Conservation (phyloP, 441 rosid species). For the Dalechampia spathulata region DNA sequence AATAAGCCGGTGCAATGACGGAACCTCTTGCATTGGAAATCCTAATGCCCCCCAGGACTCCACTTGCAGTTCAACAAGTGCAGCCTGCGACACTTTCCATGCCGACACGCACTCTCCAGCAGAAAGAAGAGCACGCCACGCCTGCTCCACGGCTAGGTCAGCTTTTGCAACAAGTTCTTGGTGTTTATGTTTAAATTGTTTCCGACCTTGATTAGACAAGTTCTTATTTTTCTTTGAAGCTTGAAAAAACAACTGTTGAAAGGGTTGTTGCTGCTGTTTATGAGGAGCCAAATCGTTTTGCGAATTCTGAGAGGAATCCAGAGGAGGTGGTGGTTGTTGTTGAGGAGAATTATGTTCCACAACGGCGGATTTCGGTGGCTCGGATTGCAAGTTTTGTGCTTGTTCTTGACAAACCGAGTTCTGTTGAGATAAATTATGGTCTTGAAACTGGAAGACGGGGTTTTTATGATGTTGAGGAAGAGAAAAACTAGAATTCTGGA, state of each 20-base stretch:
- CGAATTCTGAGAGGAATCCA: not conserved
- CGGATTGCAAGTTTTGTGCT: too few species aligned
- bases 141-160: slow-evolving; percentile 42
- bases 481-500: slow-evolving; percentile 5
- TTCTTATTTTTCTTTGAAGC: not conserved
- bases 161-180: slow-evolving; percentile 30
- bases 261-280: slow-evolving; percentile 15
- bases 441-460: slow-evolving; percentile 19
- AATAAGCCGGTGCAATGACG: slow-evolving; percentile 59
- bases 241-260: not conserved
- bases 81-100: slow-evolving; percentile 54
- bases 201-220: not conserved
- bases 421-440: slow-evolving; percentile 18
- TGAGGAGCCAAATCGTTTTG: not conserved
- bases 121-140: slow-evolving; percentile 33
- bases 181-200: not conserved
- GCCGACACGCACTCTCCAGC: slow-evolving; percentile 58
- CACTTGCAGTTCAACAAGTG: slow-evolving; percentile 34
- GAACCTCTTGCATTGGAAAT: slow-evolving; percentile 64
- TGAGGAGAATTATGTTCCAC: slow-evolving; percentile 5
- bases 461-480: not conserved
- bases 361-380: not conserved
- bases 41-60: slow-evolving; percentile 81
- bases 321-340: slow-evolving; percentile 23
- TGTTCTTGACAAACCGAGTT: not conserved